Evolutionary conservation across 2,329 filamentous ascomycete genomes (phyloP).

Genomic region (Fusarium anthophilum): DNA sequence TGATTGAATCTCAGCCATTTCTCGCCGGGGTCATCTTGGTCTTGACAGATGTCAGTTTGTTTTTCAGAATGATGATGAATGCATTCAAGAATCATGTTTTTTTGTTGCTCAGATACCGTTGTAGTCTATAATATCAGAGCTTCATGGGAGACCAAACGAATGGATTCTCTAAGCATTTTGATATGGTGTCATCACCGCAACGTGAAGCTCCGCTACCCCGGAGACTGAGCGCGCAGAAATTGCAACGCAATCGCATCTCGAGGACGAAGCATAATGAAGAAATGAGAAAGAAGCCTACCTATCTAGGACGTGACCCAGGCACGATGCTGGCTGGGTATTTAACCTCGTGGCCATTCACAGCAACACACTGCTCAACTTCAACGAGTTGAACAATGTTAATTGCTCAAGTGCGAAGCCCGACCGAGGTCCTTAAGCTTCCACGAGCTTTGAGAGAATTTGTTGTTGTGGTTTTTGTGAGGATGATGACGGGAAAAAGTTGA

Average conservation of each 20-base stretch:
- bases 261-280: neutral
- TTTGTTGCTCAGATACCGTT: slow-evolving; percentile 87
- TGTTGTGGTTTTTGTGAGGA: slow-evolving; percentile 16
- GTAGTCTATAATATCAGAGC: slow-evolving; percentile 82
- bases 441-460: slow-evolving; percentile 17
- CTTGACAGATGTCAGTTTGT: slow-evolving; percentile 43
- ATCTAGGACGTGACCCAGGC: slow-evolving; percentile 45
- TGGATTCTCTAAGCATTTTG: slow-evolving; percentile 66
- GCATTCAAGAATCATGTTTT: slow-evolving; percentile 30
- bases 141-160: slow-evolving; percentile 69
- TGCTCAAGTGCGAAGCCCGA: slow-evolving; percentile 30
- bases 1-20: slow-evolving; percentile 55
- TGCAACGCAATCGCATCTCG: neutral
- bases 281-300: slow-evolving; percentile 38
- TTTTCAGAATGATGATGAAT: neutral
- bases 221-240: neutral
- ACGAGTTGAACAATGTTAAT: slow-evolving; percentile 28
- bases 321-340: slow-evolving; percentile 35
- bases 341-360: slow-evolving; percentile 42
- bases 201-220: slow-evolving; percentile 28
- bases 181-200: slow-evolving; percentile 69
- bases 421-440: slow-evolving; percentile 19
- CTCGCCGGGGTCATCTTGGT: slow-evolving; percentile 57
- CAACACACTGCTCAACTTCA: slow-evolving; percentile 29
- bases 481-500: slow-evolving; percentile 28